Base-by-base conservation (phyloP, 148 eudicot species). In the Rhododendron molle region DNA sequence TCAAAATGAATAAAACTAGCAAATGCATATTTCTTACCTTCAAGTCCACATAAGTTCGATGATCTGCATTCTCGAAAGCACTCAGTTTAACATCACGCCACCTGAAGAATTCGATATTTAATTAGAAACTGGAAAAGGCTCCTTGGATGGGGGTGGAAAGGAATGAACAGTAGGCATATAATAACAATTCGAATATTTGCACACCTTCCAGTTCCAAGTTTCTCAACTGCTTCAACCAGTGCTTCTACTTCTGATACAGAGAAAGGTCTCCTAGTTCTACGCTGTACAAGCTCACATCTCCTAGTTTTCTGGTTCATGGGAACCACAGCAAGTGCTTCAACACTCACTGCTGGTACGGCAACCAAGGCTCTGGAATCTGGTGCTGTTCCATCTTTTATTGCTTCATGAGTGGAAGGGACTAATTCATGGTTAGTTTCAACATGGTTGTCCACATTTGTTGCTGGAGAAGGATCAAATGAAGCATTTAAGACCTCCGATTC, bases 201-300 rank as follows among this genome's bases (percentile, higher is more conserved):
- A 69, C 79, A 97, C 99, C 98, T 97, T 91, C 99, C 99, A 60
- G 98, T 97, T 87, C 99, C 99, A n/a, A 97, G 96, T 90, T 87
- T 90, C 88, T 95, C 98, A 60, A 97, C 98, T 83, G 98, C 99
- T 80, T 89, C 94, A 89, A 97, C 99, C 26, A 97, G 93, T 60
- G 98, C 98, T 89, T 97, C 99, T 18, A 95, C 99, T 89, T 97
- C 99, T 23, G 92, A 73, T 21, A 97, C 98, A 74, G 99, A 93
- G 89, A 97, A 97, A 0, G 99, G 99, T 83, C 99, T 91, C 90
- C 99, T 90, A 56, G 90, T 93, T 82, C 99, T 94, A 43, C 99
- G 98, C 88, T 95, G 98, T 16, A 95, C 94, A 77, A 92, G 93
- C 83, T 95, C 99, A 84, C 89, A 81, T 74, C 89, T 91, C 89